Base-by-base conservation (phyloP, 1,284 basidiomycete genomes). In the Irpex rosettiformis region DNA sequence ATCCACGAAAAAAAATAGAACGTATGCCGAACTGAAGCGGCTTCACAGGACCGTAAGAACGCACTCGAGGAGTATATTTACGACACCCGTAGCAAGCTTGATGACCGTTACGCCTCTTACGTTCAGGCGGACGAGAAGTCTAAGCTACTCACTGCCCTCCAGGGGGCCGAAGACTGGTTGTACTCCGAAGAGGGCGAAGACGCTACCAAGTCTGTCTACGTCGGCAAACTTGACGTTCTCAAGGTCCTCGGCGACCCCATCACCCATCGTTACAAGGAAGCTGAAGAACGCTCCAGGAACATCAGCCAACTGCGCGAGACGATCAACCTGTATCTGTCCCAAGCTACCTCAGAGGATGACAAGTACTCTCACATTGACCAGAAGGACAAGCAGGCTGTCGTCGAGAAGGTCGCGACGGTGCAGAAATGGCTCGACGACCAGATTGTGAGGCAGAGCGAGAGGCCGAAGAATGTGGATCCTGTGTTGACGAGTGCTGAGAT, bases 61-160 rank as follows among this genome's bases (percentile, higher is more conserved):
- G 94, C 94, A 13, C 86, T 98, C 24, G 95, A 98, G 77, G 95
- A 97, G 78, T 97, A 96, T 79, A 89, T 97, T 63, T 97, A 97
- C 77, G 94, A 98, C 73, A 93, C 83, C 67, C 91, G 94, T 56
- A 80, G 85, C 74, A 97, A 96, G 78, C 84, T 98, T 61, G 94
- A 97, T 37, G 91, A 90, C 60, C 85, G 89, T 56, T 96, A 89
- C 69, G 86, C 87, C 22, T 58, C 83, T 24, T 97, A 82, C 74
- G 89, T 88, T 54, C 69, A 76, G 55, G 33, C 49, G 11, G 29
- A 22, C 13, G 94, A 97, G 77, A 95, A 95, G 78, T 73, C 84
- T 63, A 82, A 83, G 62, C 84, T 97, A 52, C 78, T 93, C 47
- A 74, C 69, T 27, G 81, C 84, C 52, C 81, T 95, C 47, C 78